Conservation (phyloP, 495 filamentous ascomycete genomes). For the Penicillium tannophilum region DNA sequence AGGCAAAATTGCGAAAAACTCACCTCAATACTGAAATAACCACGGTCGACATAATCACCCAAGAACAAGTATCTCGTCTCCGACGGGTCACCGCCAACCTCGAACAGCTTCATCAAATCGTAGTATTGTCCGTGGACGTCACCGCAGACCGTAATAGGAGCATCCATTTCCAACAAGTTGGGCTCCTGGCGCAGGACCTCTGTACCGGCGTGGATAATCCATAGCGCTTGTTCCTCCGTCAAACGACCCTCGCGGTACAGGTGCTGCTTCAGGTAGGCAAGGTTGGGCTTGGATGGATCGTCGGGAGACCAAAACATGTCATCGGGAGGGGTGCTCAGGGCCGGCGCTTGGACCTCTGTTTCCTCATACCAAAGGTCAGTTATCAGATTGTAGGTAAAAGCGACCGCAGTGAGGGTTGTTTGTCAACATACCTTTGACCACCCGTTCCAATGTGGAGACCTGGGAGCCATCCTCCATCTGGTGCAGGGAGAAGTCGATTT, state of each 20-base stretch:
- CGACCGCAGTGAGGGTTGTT: background rate
- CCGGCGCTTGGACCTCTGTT: conserved; percentile 93
- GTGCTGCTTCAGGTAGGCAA: conserved; percentile 94
- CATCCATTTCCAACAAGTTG: conserved; percentile 98
- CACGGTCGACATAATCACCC: conserved; percentile 96
- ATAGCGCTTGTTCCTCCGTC: conserved; percentile 95
- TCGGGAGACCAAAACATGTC: conserved; percentile 77
- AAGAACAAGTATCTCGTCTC: conserved; percentile 97
- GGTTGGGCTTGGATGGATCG: conserved; percentile 84
- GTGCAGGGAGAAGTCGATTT: conserved; percentile 98
- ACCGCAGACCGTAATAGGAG: conserved; percentile 98
- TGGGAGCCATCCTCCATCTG: conserved; percentile 96
- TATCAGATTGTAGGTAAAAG: conserved; percentile 8
- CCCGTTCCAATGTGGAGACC: conserved; percentile 92
- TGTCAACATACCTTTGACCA: conserved; percentile 82
- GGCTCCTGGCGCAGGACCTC: conserved; percentile 84
- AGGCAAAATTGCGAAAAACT: conserved; percentile 12
- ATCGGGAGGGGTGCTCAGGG: conserved; percentile 84
- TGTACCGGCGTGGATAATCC: conserved; percentile 84
- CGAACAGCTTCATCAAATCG: conserved; percentile 99
- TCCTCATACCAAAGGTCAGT: conserved; percentile 19
- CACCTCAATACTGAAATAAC: conserved; percentile 97
- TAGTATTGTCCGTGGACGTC: conserved; percentile 99
- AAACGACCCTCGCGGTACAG: conserved; percentile 96
- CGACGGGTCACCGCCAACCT: conserved; percentile 94